Base-by-base conservation (phyloP, 2,329 filamentous ascomycete genomes). In the Fusarium sp. region DNA sequence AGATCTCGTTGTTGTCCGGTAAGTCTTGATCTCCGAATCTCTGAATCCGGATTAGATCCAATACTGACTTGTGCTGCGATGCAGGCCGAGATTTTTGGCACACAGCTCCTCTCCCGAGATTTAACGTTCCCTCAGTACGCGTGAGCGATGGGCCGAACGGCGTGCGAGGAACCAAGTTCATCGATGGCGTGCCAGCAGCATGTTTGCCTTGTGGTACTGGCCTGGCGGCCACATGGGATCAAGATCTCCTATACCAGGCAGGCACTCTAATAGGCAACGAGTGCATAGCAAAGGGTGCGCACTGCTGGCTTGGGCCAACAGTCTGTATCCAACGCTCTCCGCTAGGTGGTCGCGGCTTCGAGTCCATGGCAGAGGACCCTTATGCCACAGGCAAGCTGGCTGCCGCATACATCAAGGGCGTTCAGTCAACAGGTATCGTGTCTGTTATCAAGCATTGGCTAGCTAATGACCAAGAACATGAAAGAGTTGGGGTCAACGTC, bases 191-290 rank as follows among this genome's bases (percentile, higher is more conserved):
- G 2, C 60, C 65, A 7, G 66, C 45, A 50, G 45, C 45, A 50
- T 50, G 45, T 9, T 50, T 50, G 2, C 45, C 45, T 50, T 50
- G 45, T 16, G 72, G 65, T 10, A 76, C 65, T 13, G 69, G 54
- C 8, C 57, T 76, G 4, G 72, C 41, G 3, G 67, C 72, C 8
- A 74, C 72, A 14, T 76, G 64, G 64, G 58, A 76, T 35, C 31
- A 41, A 2, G 50, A 67, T 4, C 65, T 76, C 10, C 24, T 76
- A 0, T 24, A 50, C 9, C 16, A 65, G 20, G 64, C 67, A 10
- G 72, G 74, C 5, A 16, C 29, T 11, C 52, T 70, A 0, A 60
- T 74, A 20, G 62, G 57, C n/a, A n/a, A 61, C 13, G 68, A 71
- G n/a, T 60, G 52, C 41, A 27, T 65, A 22, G 65, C 65, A 20